Evolutionary conservation across 164 flowering plant species (phyloP), one percentile per base, ranked within the genome.

Genomic region (Taxillus chinensis): DNA sequence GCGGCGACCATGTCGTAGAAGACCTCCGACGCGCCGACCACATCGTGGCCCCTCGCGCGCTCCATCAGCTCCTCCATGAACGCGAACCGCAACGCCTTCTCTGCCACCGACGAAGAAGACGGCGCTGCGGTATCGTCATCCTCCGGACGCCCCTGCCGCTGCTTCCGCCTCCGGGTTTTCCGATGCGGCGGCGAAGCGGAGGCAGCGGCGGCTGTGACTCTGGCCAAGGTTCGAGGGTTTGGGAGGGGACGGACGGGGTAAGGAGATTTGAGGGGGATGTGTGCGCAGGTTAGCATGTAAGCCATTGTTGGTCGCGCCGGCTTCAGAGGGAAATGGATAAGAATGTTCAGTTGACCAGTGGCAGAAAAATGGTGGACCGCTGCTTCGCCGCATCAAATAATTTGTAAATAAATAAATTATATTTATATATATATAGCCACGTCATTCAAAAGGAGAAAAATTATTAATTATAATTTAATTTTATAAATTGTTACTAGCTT

Each of bases 51-150:
- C 61, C 96, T 67, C 3, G 96, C 91, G 2, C 84, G 79, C 61
- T 53, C 76, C 95, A 86, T 92, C 51, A 92, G 69, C 73, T 87
- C 96, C 77, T 92, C 98, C 98, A 92, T 92, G 81, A 92, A 92
- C 2, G 79, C 63, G 38, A 86, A 67, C 50, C 96, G 73, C 71
- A 92, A 78, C 9, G 77, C 75, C 66, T 75, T 85, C 85, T 92
- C 98, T 14, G 76, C 76, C n/a, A 81, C 73, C 15, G 92, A 80
- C 3, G 66, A 60, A 16, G 13, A 62, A 3, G 14, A 56, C 59
- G 57, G 62, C 63, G 67, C 55, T 15, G 68, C 61, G 6, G 70
- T 51, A 17, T 68, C 76, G 1, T 71, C 70, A 12, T 70, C 71
- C 48, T 67, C 2, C 57, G 39, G 57, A 9, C 68, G 51, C 61